Evolutionary conservation across 805 yeast genomes (phyloP), one percentile per base, ranked within the genome.

Genomic region (Wickerhamiella dianesei): DNA sequence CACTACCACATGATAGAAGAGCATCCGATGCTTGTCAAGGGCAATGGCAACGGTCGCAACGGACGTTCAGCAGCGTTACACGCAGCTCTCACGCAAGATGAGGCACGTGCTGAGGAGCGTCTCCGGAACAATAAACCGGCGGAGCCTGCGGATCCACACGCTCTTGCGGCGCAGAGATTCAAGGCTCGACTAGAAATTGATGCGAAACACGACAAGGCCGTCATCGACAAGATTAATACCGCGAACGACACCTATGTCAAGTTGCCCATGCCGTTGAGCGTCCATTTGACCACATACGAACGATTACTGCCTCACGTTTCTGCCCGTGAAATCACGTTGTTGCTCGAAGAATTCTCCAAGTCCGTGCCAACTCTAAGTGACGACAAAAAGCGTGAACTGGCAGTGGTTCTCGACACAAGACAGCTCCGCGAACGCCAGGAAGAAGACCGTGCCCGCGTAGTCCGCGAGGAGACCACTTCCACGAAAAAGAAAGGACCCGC

Each of bases 1-100:
- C 80, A 82, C 46, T 88, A 94, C 1, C 98, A 92, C 63, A 80
- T 86, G 78, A 64, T 86, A 42, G 75, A 77, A 53, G 89, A 82
- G 55, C 99, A 92, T 63, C 77, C 82, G 2, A 74, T 74, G 3
- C 53, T 80, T 2, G 77, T 75, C 13, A 68, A 64, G 21, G 70
- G 70, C 41, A 47, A 58, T 40, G 46, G 32, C 43, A 32, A 6
- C 44, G 45, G 47, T 36, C 22, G 50, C 43, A 17, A 19, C 43
- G 13, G 37, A 37, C 9, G 19, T 4, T 9, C n/a, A 36, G 53
- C n/a, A 6, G 32, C 12, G 45, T 42, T 12, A 54, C 57, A 8
- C 21, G 21, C 16, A 13, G 41, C 32, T 18, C 22, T n/a, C 18
- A 20, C 25, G 8, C n/a, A 40, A 16, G 13, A 20, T 16, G 14